These are phyloP conservation scores for Euphrasia arctica DNA, from an alignment of 305 asterid genomes.

Conservation along the genomic window DNA sequence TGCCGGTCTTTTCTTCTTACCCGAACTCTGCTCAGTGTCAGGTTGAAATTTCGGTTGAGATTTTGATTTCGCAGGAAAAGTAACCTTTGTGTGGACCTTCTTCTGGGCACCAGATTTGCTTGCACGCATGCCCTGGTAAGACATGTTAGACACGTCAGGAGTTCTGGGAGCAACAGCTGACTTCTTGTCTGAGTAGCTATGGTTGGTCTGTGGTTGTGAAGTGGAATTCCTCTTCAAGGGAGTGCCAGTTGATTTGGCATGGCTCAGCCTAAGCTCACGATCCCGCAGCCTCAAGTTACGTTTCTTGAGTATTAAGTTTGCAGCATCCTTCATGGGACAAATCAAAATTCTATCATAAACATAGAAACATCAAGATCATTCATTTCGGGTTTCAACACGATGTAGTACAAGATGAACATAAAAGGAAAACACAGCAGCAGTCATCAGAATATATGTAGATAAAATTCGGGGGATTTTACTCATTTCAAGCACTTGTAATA, in stretches of 20 bases:
- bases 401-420: no score
- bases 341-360: not conserved
- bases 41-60: constrained; percentile 20
- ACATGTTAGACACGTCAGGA: constrained; percentile 31
- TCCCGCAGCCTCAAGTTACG: constrained; percentile 60
- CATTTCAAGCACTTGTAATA: no score
- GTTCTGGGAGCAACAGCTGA: constrained; percentile 30
- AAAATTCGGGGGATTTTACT: no score
- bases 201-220: constrained; percentile 31
- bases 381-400: not conserved
- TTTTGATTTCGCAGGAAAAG: constrained; percentile 29
- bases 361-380: constrained; percentile 1
- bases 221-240: constrained; percentile 47
- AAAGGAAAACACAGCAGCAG: not conserved
- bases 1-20: constrained; percentile 55
- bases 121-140: constrained; percentile 86
- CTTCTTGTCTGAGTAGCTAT: constrained; percentile 43
- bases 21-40: constrained; percentile 26
- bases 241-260: constrained; percentile 49
- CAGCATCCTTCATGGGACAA: constrained; percentile 62
- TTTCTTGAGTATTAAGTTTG: constrained; percentile 42
- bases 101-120: constrained; percentile 71
- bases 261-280: constrained; percentile 74
- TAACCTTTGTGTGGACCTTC: constrained; percentile 39
- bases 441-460: not conserved